Evolutionary conservation across 495 filamentous ascomycete species (phyloP).

Genomic region (Penicillium herquei): DNA sequence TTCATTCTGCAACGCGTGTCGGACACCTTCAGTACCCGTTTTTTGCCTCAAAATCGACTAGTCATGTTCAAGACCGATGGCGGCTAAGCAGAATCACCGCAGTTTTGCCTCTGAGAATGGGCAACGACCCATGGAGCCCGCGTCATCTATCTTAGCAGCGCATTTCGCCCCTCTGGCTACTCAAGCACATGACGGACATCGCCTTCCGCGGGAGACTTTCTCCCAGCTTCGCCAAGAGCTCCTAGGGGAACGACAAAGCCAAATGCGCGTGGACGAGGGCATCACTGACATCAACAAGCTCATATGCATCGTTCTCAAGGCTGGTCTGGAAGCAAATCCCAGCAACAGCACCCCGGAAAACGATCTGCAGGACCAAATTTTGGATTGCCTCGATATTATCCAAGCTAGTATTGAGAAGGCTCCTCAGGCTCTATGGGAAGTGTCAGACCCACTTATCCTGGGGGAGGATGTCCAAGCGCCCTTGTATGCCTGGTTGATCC

Average conservation of each 20-base stretch:
- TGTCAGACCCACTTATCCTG: slow-evolving; percentile 36
- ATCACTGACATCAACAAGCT: slow-evolving; percentile 76
- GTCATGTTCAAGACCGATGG: slow-evolving; percentile 24
- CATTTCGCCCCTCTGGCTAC: slow-evolving; percentile 54
- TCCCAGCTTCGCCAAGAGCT: slow-evolving; percentile 65
- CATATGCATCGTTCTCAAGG: slow-evolving; percentile 77
- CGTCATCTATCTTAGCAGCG: slow-evolving; percentile 68
- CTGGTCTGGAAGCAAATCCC: slow-evolving; percentile 65
- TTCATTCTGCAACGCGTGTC: slow-evolving; percentile 5
- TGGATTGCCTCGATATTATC: slow-evolving; percentile 70
- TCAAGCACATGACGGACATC: slow-evolving; percentile 40
- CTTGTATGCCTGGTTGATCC: slow-evolving; percentile 72
- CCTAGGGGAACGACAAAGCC: slow-evolving; percentile 44
- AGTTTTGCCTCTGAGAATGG: slow-evolving; percentile 15
- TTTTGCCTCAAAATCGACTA: slow-evolving; percentile 9
- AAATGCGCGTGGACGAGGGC: slow-evolving; percentile 55
- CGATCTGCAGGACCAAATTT: slow-evolving; percentile 54
- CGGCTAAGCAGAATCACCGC: slow-evolving; percentile 23
- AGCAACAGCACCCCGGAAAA: slow-evolving; percentile 54
- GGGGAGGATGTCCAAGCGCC: slow-evolving; percentile 56
- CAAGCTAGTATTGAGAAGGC: slow-evolving; percentile 68
- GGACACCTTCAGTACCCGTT: background rate
- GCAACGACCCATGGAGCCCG: slow-evolving; percentile 38
- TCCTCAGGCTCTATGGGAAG: slow-evolving; percentile 64
- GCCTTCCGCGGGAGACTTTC: slow-evolving; percentile 54